Evolutionary conservation across 805 yeast genomes (phyloP).

Genomic region (Starmera pachycereana): DNA sequence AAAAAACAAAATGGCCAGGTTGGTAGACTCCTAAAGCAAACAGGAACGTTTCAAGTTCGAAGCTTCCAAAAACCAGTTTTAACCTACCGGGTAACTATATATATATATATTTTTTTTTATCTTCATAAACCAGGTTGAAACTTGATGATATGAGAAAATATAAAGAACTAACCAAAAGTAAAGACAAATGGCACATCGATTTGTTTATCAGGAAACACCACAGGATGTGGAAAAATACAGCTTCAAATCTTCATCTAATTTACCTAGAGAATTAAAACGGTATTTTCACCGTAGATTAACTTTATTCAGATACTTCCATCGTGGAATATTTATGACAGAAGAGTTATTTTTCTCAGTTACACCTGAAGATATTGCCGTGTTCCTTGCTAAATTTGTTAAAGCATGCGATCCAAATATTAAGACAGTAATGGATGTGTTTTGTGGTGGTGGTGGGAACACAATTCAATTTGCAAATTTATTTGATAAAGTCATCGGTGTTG

Average conservation of each 20-base stretch:
- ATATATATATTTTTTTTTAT: too few species aligned
- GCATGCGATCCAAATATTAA: constrained; percentile 39
- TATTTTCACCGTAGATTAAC: constrained; percentile 51
- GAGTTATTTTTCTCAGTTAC: constrained; percentile 88
- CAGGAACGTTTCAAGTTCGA: too few species aligned
- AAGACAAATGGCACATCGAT: constrained; percentile 4
- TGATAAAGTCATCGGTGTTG: constrained; percentile 50
- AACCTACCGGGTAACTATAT: too few species aligned
- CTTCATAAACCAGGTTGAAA: too few species aligned
- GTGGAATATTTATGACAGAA: constrained; percentile 56
- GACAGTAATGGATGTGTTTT: constrained; percentile 55
- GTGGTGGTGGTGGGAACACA: constrained; percentile 85
- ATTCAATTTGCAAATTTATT: constrained; percentile 62
- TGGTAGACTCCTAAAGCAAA: too few species aligned
- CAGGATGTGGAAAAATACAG: constrained; percentile 14
- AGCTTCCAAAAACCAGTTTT: too few species aligned
- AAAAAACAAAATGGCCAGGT: too few species aligned
- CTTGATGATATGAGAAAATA: too few species aligned
- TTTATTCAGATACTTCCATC: constrained; percentile 54
- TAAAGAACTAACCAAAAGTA: too few species aligned
- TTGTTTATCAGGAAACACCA: constrained; percentile 12
- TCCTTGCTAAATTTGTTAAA: constrained; percentile 42
- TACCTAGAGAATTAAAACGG: constrained; percentile 23
- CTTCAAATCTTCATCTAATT: constrained; percentile 5
- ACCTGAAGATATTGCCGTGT: constrained; percentile 62